These are phyloP conservation scores for Saturnispora mendoncae DNA, from an alignment of 805 yeast genomes.

Conservation along the genomic window DNA sequence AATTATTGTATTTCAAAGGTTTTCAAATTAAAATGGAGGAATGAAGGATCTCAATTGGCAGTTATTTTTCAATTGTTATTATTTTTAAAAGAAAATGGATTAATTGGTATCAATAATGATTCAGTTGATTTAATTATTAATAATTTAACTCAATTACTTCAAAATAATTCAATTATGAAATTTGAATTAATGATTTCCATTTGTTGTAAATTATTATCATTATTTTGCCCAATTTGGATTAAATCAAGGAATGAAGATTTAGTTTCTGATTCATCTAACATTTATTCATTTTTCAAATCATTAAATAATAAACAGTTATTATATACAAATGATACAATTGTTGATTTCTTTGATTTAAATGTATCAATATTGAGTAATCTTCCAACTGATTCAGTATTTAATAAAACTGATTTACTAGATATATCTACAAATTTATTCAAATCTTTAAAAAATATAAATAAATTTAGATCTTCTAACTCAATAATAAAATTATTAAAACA, in stretches of 20 bases:
- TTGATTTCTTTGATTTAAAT: constrained; percentile 27
- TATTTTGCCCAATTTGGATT: constrained; percentile 27
- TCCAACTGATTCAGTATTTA: not conserved
- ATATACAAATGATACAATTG: constrained; percentile 29
- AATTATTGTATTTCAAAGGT: constrained; percentile 8
- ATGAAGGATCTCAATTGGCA: constrained; percentile 10
- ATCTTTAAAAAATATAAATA: not conserved
- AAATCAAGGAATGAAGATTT: constrained; percentile 19
- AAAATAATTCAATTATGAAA: constrained; percentile 26
- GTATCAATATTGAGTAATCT: constrained; percentile 8
- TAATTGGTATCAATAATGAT: not conserved
- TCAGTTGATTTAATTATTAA: constrained; percentile 13
- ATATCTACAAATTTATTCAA: constrained; percentile 4
- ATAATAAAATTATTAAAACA: constrained; percentile 21
- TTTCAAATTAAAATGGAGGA: constrained; percentile 9
- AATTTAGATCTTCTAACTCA: constrained; percentile 11
- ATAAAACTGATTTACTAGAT: not conserved
- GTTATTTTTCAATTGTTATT: constrained; percentile 12
- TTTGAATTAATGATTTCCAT: constrained; percentile 32
- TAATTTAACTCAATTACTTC: constrained; percentile 14
- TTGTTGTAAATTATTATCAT: constrained; percentile 26
- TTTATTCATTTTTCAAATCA: constrained; percentile 36
- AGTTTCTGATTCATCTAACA: constrained; percentile 38
- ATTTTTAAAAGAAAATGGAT: constrained; percentile 9
- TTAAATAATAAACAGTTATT: constrained; percentile 35